Conservation (phyloP, 257 asterid species). For the Plantago major region DNA sequence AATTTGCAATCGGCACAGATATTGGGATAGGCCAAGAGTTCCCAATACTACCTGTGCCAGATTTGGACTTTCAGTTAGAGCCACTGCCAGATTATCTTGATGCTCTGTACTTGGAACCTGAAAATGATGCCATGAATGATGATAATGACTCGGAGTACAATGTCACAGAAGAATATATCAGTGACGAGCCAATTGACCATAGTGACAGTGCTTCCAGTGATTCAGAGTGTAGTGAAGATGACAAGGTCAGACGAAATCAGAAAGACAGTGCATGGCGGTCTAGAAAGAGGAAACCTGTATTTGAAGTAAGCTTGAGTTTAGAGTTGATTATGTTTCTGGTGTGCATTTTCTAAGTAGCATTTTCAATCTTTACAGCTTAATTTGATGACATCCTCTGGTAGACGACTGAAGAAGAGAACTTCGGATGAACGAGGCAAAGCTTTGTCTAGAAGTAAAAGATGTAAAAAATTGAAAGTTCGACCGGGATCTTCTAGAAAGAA, state of each 20-base stretch:
- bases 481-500: constrained; percentile 48
- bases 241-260: constrained; percentile 33
- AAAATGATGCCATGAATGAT: constrained; percentile 69
- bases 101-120: constrained; percentile 93
- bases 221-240: constrained; percentile 58
- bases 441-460: constrained; percentile 55
- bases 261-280: constrained; percentile 66
- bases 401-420: constrained; percentile 55
- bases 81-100: constrained; percentile 81
- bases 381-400: constrained; percentile 43
- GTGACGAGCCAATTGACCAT: constrained; percentile 51
- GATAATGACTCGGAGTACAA: constrained; percentile 93
- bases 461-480: constrained; percentile 41
- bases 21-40: constrained; percentile 72
- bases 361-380: constrained; percentile 52
- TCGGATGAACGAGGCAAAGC: constrained; percentile 49
- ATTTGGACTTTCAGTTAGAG: constrained; percentile 69
- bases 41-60: constrained; percentile 76
- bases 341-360: constrained; percentile 28
- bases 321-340: constrained; percentile 15
- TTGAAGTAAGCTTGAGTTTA: constrained; percentile 56
- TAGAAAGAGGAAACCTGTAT: constrained; percentile 55
- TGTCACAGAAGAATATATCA: constrained; percentile 57
- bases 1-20: constrained; percentile 86
- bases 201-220: constrained; percentile 55